Evolutionary conservation across 495 filamentous ascomycete species (phyloP).

Genomic region (Penicillium pancosmium): DNA sequence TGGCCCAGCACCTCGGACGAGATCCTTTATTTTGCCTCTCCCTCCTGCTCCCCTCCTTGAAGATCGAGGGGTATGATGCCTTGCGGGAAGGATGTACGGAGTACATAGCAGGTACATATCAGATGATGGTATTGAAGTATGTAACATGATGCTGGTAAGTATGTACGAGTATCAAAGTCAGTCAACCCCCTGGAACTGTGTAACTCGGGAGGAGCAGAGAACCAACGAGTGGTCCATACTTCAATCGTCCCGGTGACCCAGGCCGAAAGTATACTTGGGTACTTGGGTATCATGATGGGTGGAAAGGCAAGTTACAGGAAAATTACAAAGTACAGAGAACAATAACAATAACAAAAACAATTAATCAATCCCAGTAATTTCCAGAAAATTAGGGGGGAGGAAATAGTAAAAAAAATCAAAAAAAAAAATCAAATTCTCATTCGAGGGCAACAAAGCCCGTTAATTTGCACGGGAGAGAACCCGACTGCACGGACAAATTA

Average conservation of each 20-base stretch:
- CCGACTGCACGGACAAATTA: constrained; percentile 31
- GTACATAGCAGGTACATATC: constrained; percentile 2
- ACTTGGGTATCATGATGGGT: too few species aligned
- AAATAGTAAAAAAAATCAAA: background rate
- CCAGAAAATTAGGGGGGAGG: background rate
- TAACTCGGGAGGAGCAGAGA: constrained; percentile 9
- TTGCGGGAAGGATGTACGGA: background rate
- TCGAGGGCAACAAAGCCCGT: constrained; percentile 4
- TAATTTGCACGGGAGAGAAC: constrained; percentile 21
- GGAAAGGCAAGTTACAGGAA: too few species aligned
- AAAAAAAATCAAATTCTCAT: background rate
- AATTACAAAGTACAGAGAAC: background rate
- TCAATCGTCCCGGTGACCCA: constrained; percentile 6
- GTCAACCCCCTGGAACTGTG: constrained; percentile 18
- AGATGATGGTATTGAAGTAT: constrained; percentile 3
- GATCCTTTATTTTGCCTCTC: constrained; percentile 1
- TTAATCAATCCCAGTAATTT: background rate
- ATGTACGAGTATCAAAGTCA: background rate
- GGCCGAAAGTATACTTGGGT: background rate
- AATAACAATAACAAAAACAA: background rate
- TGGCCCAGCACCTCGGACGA: constrained; percentile 1
- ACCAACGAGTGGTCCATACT: constrained; percentile 12
- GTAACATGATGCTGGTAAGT: background rate
- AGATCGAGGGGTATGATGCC: background rate
- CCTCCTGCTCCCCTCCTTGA: background rate